Evolutionary conservation across 768 basidiomycete genomes (phyloP).

Genomic region (Zangia roseola): DNA sequence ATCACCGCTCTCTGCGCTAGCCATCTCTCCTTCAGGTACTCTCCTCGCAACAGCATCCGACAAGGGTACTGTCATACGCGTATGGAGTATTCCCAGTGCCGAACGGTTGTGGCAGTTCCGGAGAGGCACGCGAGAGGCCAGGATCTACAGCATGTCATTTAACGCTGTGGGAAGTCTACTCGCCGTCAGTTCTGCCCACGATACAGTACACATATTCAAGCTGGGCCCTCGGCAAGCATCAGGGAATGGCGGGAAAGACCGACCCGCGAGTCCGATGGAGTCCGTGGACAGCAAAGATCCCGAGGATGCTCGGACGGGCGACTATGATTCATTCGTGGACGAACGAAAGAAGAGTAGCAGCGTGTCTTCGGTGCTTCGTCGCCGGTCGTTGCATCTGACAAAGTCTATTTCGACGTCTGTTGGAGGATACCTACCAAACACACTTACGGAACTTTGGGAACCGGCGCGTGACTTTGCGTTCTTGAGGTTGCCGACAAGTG

Average conservation of each 20-base stretch:
- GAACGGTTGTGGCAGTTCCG: constrained; percentile 96
- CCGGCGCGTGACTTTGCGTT: constrained; percentile 93
- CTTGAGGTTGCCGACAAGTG: constrained; percentile 74
- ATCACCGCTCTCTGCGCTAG: constrained; percentile 81
- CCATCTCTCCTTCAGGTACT: constrained; percentile 84
- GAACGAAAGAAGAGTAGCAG: constrained; percentile 60
- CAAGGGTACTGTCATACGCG: constrained; percentile 95
- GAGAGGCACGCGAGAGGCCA: constrained; percentile 81
- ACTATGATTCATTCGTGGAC: constrained; percentile 85
- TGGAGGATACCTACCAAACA: constrained; percentile 83
- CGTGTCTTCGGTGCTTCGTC: constrained; percentile 62
- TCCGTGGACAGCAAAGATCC: constrained; percentile 64
- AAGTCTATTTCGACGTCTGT: constrained; percentile 74
- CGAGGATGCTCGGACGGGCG: constrained; percentile 55
- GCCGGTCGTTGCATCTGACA: constrained; percentile 72
- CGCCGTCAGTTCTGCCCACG: constrained; percentile 88
- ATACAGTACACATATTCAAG: constrained; percentile 97
- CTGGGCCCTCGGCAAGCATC: constrained; percentile 47
- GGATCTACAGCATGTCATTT: constrained; percentile 84
- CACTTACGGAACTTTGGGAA: constrained; percentile 95
- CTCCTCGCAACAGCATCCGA: constrained; percentile 92
- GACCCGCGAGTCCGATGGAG: constrained; percentile 58
- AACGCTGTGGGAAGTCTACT: constrained; percentile 81
- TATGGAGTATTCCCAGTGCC: constrained; percentile 87
- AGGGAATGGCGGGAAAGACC: constrained; percentile 24